Evolutionary conservation across 2,329 filamentous ascomycete species (phyloP).

Genomic region (Colletotrichum neosansevieriae): DNA sequence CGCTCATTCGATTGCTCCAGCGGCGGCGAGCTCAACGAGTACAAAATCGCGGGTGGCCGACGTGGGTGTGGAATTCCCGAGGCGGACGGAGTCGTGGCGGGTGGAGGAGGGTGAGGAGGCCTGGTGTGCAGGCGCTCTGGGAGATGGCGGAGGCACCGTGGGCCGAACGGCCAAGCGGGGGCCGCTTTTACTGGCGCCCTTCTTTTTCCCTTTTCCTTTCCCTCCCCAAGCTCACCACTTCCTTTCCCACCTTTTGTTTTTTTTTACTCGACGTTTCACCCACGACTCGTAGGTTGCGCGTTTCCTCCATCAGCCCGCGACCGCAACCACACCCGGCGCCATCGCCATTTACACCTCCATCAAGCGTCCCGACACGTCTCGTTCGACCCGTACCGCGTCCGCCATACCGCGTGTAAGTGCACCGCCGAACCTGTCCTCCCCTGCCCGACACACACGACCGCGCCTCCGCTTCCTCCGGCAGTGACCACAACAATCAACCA

Average conservation of each 20-base stretch:
- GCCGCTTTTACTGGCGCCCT: slow-evolving; percentile 41
- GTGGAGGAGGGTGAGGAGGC: slow-evolving; percentile 47
- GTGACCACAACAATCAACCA: slow-evolving; percentile 30
- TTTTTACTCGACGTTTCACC: slow-evolving; percentile 43
- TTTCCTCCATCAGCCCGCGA: slow-evolving; percentile 26
- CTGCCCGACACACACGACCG: slow-evolving; percentile 36
- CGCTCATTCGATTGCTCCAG: slow-evolving; percentile 54
- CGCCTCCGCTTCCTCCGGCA: slow-evolving; percentile 32
- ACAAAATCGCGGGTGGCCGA: slow-evolving; percentile 68
- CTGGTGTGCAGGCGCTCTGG: slow-evolving; percentile 37
- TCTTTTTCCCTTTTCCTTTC: slow-evolving; percentile 48
- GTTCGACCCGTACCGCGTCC: slow-evolving; percentile 39
- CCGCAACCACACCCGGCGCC: slow-evolving; percentile 33
- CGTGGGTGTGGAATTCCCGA: slow-evolving; percentile 48
- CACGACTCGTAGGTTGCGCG: slow-evolving; percentile 32
- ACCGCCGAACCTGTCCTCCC: slow-evolving; percentile 34
- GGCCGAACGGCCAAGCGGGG: slow-evolving; percentile 40
- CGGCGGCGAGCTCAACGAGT: slow-evolving; percentile 70
- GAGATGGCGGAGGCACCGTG: slow-evolving; percentile 40
- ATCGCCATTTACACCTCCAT: slow-evolving; percentile 27
- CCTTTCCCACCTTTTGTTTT: slow-evolving; percentile 47
- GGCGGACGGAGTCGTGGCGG: slow-evolving; percentile 48
- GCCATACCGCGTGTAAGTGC: slow-evolving; percentile 41
- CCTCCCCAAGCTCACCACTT: slow-evolving; percentile 44
- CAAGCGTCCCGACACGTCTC: slow-evolving; percentile 36